Evolutionary conservation across 352 stramenopile genomes (phyloP), one percentile per base, ranked within the genome.

Genomic region (Globisporangium okanoganense): DNA sequence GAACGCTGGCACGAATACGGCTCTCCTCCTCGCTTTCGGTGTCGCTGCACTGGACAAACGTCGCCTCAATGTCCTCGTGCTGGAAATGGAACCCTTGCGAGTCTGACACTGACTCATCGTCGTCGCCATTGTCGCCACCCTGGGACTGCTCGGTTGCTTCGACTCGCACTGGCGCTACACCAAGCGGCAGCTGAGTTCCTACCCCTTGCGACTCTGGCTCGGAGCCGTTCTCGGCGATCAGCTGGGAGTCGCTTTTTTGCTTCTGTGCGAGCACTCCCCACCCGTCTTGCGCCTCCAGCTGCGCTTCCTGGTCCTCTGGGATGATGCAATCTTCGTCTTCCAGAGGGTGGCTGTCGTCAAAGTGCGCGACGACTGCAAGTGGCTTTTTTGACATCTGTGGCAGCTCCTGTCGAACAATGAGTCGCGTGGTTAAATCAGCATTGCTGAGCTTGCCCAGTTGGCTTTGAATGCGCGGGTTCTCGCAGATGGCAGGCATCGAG

Each of bases 211-310:
- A 78, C 51, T 76, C 66, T 3, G 73, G 33, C 14, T 85, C 72
- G 0, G 56, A 52, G 0, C 78, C 82, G 36, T 91, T 89, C 49
- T 89, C 78, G 5, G 70, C 74, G 47, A 91, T 91, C n/a, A 91
- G 57, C 58, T 91, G 72, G 54, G 82, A 91, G 47, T 89, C 82
- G 1, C 73, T 87, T 2, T 56, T 67, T 27, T 72, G 61, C 27
- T 24, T 47, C 18, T 62, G 60, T 0, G 38, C 22, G 13, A 55
- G 57, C 20, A 16, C 52, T 0, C 63, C 71, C 82, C 82, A 92
- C 1, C 70, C 82, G 14, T 88, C 80, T 44, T 89, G 76, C 10
- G 69, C 64, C 36, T 85, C 72, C 36, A 90, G 44, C 31, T 76
- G 63, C 31, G 67, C 69, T 50, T 87, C 75, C 56, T 90, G 78